A percentile compares a stretch with the other conserved stretches of the same genome.
Conservation (phyloP, 495 filamentous ascomycete genomes). For the Collariella sp. region DNA sequence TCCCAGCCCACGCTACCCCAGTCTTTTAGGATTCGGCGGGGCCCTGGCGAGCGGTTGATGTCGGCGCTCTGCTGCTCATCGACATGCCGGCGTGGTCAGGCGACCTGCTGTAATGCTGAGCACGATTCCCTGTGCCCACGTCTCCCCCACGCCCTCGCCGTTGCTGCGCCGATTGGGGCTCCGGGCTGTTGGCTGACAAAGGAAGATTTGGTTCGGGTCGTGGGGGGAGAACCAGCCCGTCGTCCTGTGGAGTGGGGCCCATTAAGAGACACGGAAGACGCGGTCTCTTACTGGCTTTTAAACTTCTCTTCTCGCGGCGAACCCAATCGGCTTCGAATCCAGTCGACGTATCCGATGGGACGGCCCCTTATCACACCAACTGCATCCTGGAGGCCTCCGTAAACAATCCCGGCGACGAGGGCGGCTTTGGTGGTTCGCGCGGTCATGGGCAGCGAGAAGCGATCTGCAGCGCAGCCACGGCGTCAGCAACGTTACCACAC, state of each 20-base stretch:
- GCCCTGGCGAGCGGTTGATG: neutral
- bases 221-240: neutral
- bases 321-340: conserved; percentile 35
- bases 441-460: conserved; percentile 71
- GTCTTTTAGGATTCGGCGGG: neutral
- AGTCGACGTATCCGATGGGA: conserved; percentile 63
- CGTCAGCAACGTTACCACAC: conserved; percentile 8
- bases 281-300: conserved; percentile 47
- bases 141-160: no score
- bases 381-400: conserved; percentile 68
- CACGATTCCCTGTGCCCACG: no score
- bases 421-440: conserved; percentile 78
- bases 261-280: conserved; percentile 17
- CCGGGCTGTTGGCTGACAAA: neutral
- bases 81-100: neutral
- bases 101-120: neutral
- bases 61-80: neutral
- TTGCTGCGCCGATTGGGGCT: neutral
- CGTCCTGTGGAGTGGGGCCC: neutral
- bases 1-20: neutral
- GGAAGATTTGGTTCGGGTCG: neutral
- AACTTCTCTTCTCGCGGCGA: neutral
- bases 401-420: conserved; percentile 64
- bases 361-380: conserved; percentile 50
- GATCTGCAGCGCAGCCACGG: conserved; percentile 45